Percentiles rank a stretch among this genome's conserved stretches.
Conservation (phyloP, 805 yeast species). For the Torulaspora microellipsoides region DNA sequence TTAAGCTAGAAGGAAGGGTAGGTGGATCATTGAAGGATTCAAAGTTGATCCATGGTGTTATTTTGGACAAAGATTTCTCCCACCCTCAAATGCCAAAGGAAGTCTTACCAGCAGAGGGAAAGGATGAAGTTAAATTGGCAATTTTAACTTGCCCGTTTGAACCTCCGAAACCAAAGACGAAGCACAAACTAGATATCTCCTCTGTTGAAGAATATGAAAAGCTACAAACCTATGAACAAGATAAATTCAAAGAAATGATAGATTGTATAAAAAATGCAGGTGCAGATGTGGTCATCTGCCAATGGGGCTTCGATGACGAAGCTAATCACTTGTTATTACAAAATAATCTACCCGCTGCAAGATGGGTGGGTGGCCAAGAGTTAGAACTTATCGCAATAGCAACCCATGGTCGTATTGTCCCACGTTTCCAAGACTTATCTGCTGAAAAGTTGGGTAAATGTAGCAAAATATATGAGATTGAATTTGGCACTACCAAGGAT, state of each 20-base stretch:
- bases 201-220: slow-evolving; percentile 91
- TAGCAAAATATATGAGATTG: slow-evolving; percentile 78
- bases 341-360: slow-evolving; percentile 87
- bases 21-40: slow-evolving; percentile 93
- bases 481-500: slow-evolving; percentile 94
- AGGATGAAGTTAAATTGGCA: slow-evolving; percentile 75
- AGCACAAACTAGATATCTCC: slow-evolving; percentile 90
- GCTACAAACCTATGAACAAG: slow-evolving; percentile 87
- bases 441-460: slow-evolving; percentile 83
- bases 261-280: slow-evolving; percentile 80
- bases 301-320: slow-evolving; percentile 99
- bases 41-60: slow-evolving; percentile 79
- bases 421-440: slow-evolving; percentile 89
- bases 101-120: slow-evolving; percentile 38
- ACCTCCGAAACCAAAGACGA: slow-evolving; percentile 99
- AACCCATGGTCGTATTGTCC: slow-evolving; percentile 94
- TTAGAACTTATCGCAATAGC: slow-evolving; percentile 95
- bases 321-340: slow-evolving; percentile 89
- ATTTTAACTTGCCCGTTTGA: slow-evolving; percentile 98
- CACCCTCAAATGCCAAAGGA: slow-evolving; percentile 97
- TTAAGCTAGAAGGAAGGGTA: slow-evolving; percentile 90
- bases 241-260: slow-evolving; percentile 88
- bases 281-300: slow-evolving; percentile 95
- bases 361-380: slow-evolving; percentile 99
- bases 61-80: slow-evolving; percentile 92